phyloP scores from a whole-genome alignment of 352 stramenopile species.

The Phytophthora hibernalis region DNA sequence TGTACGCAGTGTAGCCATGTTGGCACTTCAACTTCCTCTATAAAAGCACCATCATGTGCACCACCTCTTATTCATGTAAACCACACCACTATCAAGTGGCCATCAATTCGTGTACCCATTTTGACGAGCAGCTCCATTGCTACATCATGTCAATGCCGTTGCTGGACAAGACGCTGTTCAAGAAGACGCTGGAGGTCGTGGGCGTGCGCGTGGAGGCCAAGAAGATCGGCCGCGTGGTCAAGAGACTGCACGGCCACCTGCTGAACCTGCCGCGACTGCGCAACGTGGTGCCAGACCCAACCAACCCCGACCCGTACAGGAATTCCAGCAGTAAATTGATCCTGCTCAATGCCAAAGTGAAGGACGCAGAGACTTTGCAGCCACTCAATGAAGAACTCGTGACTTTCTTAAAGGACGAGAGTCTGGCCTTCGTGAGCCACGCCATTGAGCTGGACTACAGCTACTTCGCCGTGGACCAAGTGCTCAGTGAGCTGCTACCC shows the following conservation, averaged over 20 bases:
- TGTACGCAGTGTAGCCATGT: slow-evolving; percentile 9
- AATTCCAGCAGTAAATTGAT: slow-evolving; percentile 79
- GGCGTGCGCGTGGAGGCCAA: slow-evolving; percentile 82
- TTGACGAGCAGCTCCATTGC: slow-evolving; percentile 2
- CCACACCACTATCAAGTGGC: slow-evolving; percentile 20
- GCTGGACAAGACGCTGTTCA: slow-evolving; percentile 77
- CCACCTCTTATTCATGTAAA: slow-evolving; percentile 15
- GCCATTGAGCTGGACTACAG: slow-evolving; percentile 80
- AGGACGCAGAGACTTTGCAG: slow-evolving; percentile 60
- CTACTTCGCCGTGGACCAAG: slow-evolving; percentile 81
- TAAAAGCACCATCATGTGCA: not conserved
- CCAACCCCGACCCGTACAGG: slow-evolving; percentile 62
- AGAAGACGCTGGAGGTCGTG: slow-evolving; percentile 73
- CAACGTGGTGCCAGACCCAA: slow-evolving; percentile 79
- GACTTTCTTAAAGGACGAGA: slow-evolving; percentile 60
- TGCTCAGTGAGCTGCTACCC: slow-evolving; percentile 88
- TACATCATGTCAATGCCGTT: slow-evolving; percentile 37
- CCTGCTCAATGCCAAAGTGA: slow-evolving; percentile 70
- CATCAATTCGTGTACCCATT: slow-evolving; percentile 29
- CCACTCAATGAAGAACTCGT: slow-evolving; percentile 61
- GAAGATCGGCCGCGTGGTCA: slow-evolving; percentile 80
- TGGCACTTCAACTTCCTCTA: slow-evolving; percentile 19
- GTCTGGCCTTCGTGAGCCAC: slow-evolving; percentile 68
- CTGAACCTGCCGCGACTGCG: slow-evolving; percentile 76
- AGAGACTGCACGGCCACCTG: slow-evolving; percentile 74